These are phyloP conservation scores for Psilocybe tampanensis DNA, from an alignment of 768 basidiomycete genomes.

Conservation along the genomic window DNA sequence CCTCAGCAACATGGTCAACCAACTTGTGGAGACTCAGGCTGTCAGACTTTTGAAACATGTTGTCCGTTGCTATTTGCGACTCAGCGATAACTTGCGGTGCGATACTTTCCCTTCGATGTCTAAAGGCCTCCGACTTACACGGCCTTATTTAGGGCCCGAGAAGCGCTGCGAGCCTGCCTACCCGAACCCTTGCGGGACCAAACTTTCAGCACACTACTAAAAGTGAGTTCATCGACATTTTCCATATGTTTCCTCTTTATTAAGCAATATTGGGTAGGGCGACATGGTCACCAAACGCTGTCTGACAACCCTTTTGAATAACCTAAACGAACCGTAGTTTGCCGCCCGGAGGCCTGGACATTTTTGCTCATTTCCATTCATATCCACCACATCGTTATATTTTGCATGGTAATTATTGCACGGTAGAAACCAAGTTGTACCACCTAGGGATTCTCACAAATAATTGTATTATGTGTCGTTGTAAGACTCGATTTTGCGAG, in stretches of 20 bases:
- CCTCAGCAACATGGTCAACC: conserved; percentile 97
- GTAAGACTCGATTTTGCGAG: not conserved
- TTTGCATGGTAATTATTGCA: conserved; percentile 32
- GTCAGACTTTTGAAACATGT: conserved; percentile 97
- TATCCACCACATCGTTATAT: conserved; percentile 32
- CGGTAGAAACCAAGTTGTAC: conserved; percentile 34
- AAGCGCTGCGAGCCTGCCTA: conserved; percentile 92
- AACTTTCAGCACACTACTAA: conserved; percentile 89
- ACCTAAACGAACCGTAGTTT: conserved; percentile 71
- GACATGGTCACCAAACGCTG: conserved; percentile 99
- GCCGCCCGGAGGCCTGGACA: conserved; percentile 21
- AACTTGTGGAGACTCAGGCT: conserved; percentile 97
- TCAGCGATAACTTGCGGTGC: conserved; percentile 94
- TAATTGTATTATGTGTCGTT: conserved; percentile 26
- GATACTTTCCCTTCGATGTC: conserved; percentile 24
- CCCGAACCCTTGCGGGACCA: conserved; percentile 94
- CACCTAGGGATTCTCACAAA: conserved; percentile 27
- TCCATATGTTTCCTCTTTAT: conserved; percentile 14
- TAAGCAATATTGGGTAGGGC: conserved; percentile 71
- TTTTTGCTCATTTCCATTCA: conserved; percentile 30
- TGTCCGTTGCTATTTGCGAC: conserved; percentile 92
- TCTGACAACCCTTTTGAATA: conserved; percentile 86
- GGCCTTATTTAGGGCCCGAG: conserved; percentile 70
- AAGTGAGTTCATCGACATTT: conserved; percentile 52
- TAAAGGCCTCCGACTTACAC: conserved; percentile 11